Base-by-base conservation (phyloP, 2,329 filamentous ascomycete genomes). In the Exophiala spinifera region DNA sequence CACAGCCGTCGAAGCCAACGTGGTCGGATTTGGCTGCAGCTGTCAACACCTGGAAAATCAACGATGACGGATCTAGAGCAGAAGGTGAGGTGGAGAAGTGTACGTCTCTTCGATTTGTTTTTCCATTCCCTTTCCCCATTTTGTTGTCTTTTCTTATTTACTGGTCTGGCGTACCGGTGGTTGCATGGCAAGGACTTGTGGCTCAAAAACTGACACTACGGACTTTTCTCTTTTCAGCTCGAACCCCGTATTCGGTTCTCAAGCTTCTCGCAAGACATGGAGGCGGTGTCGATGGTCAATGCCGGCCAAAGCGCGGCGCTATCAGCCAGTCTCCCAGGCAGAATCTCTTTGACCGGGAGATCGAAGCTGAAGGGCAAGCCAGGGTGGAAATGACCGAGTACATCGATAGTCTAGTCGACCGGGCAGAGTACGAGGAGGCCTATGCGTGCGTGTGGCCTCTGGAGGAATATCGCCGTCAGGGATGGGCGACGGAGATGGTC, bases 371-470 rank as follows among this genome's bases (percentile, higher is more conserved):
- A 46, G 37, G 80, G 75, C 1, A 83, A 69, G 5, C 74, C 79
- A 25, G 74, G 71, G 57, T 83, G 79, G 49, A 81, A 73, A 60
- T 81, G 77, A 75, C 79, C 77, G 51, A 83, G 74, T 3, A 69
- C 66, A 57, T 83, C 78, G 60, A 81, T 76, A 36, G n/a, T n/a
- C 19, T 57, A 36, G 47, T 52, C 5, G 47, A 57, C 19, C 23
- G 33, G 14, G 46, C 31, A 4, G 50, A 53, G 3, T 57, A 46
- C 36, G 55, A 57, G 15, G 50, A 57, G 44, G 55, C 44, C 10
- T 57, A 53, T 33, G 55, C 31, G 2, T 53, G 55, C 40, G 44
- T 57, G 2, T 53, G 50, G 55, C 55, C 55, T 8, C 43, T 57
- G n/a, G 55, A 57, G 17, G 55, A 53, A 5, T 51, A 57, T 44